phyloP scores from a whole-genome alignment of 345 rosid genomes.

The Arabis alpina region DNA sequence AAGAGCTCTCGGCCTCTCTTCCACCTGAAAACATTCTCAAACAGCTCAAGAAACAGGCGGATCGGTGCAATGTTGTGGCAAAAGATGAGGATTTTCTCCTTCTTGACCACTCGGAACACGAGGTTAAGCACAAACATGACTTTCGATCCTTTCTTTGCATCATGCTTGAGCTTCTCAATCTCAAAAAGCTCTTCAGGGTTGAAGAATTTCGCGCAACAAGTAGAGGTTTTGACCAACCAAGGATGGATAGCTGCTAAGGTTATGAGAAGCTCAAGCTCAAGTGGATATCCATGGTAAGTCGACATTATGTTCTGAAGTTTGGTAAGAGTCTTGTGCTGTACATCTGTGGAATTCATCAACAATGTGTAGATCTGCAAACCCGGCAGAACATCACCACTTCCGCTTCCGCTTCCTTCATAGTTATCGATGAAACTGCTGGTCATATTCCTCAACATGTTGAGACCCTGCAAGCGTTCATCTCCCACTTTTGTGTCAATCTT shows the following conservation, averaged over 20 bases:
- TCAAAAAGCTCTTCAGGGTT: slow-evolving; percentile 48
- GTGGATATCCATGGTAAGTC: slow-evolving; percentile 63
- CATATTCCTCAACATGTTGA: slow-evolving; percentile 76
- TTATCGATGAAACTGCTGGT: slow-evolving; percentile 83
- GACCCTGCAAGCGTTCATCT: slow-evolving; percentile 79
- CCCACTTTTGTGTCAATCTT: slow-evolving; percentile 68
- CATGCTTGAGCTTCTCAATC: slow-evolving; percentile 62
- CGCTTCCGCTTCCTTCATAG: slow-evolving; percentile 64
- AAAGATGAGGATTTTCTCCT: slow-evolving; percentile 83
- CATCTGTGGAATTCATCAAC: slow-evolving; percentile 80
- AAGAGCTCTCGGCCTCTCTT: slow-evolving; percentile 73
- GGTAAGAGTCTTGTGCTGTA: slow-evolving; percentile 61
- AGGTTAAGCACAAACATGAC: slow-evolving; percentile 95
- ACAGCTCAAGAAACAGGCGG: slow-evolving; percentile 60
- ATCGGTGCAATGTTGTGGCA: slow-evolving; percentile 99
- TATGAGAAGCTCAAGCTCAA: slow-evolving; percentile 81
- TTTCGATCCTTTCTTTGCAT: slow-evolving; percentile 79
- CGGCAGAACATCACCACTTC: slow-evolving; percentile 67
- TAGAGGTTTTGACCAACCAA: slow-evolving; percentile 68
- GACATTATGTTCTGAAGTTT: slow-evolving; percentile 68
- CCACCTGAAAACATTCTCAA: slow-evolving; percentile 74
- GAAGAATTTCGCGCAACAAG: slow-evolving; percentile 68
- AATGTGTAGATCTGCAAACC: slow-evolving; percentile 90
- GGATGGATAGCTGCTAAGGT: slow-evolving; percentile 95
- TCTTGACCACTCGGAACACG: slow-evolving; percentile 68